Evolutionary conservation across 768 basidiomycete genomes (phyloP), one percentile per base, ranked within the genome.

Genomic region (Auricularia auricula-judae): DNA sequence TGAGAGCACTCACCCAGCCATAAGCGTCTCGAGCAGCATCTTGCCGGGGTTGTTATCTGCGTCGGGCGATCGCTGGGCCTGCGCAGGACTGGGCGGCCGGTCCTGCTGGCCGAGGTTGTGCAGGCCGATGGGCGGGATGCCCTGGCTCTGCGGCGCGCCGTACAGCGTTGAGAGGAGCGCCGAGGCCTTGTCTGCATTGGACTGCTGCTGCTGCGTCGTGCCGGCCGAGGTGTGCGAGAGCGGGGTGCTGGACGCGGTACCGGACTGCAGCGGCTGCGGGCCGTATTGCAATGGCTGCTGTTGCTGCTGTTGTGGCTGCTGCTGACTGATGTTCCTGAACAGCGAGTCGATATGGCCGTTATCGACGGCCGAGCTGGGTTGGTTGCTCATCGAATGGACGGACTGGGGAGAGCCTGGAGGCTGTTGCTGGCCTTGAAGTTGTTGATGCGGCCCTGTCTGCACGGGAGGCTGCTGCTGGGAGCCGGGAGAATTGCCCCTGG

Each of bases 31-130:
- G 66, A 93, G 75, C 68, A 92, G 73, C 66, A 85, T 78, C 76
- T 91, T 89, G 65, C 86, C 86, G 88, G 89, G 0, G 87, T 86
- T 12, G 87, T 87, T 51, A 87, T 77, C 71, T 88, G 87, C 69
- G 85, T 86, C 11, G 82, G 75, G 34, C 73, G 71, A 42, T 68
- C 67, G n/a, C 43, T 54, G 35, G 43, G 73, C 71, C 34, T 71
- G 53, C 74, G 63, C 66, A 69, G 64, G 66, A 62, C 61, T 44
- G 70, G 63, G 68, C 68, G 63, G 65, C 68, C 68, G 62, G 70
- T 44, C 70, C 72, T 65, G 66, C 72, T 63, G 71, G 74, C 11
- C 61, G 35, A 33, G 64, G 29, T 29, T 59, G 56, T 35, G 23
- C 56, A 33, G 23, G 23, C 18, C 47, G 47, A 51, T 51, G 21